A percentile compares a stretch with the other conserved stretches of the same genome.
These are phyloP conservation scores for Bipolaris oryzae DNA, from an alignment of 2,329 filamentous ascomycete species.

Conservation along the genomic window DNA sequence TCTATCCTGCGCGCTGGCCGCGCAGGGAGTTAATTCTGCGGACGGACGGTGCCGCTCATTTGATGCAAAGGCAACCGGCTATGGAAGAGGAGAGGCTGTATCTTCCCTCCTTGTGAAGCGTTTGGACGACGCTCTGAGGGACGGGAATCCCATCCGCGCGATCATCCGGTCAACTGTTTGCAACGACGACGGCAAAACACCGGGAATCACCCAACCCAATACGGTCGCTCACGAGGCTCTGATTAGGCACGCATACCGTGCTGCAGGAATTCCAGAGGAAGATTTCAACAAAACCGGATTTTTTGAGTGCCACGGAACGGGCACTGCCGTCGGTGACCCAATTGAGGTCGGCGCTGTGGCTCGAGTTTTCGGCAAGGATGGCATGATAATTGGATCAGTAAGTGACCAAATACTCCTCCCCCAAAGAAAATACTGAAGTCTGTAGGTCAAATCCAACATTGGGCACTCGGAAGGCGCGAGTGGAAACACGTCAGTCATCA, in stretches of 20 bases:
- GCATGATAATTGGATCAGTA: not conserved
- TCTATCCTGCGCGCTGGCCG: not conserved
- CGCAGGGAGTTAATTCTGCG: slow-evolving; percentile 15
- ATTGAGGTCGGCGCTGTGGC: slow-evolving; percentile 26
- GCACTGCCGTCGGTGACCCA: slow-evolving; percentile 45
- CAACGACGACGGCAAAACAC: slow-evolving; percentile 31
- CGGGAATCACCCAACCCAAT: slow-evolving; percentile 42
- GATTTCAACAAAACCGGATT: slow-evolving; percentile 20
- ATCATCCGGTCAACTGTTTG: slow-evolving; percentile 34
- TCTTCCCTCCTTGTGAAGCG: slow-evolving; percentile 36
- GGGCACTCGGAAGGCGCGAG: not conserved
- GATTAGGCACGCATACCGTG: slow-evolving; percentile 26
- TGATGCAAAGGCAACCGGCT: slow-evolving; percentile 33
- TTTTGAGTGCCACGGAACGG: not conserved
- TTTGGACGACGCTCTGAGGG: slow-evolving; percentile 35
- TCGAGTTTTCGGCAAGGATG: slow-evolving; percentile 13
- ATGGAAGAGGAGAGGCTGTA: slow-evolving; percentile 37
- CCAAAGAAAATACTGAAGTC: not conserved
- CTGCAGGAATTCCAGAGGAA: slow-evolving; percentile 6
- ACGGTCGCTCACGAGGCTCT: slow-evolving; percentile 52
- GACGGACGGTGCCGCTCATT: slow-evolving; percentile 30
- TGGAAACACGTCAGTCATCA: not conserved
- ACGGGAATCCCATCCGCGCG: slow-evolving; percentile 40
- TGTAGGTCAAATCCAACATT: not conserved
- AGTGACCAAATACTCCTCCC: no score